Evolutionary conservation across 75 land plant species (phyloP), one percentile per base, ranked within the genome.

Genomic region (Selaginella tamariscina): DNA sequence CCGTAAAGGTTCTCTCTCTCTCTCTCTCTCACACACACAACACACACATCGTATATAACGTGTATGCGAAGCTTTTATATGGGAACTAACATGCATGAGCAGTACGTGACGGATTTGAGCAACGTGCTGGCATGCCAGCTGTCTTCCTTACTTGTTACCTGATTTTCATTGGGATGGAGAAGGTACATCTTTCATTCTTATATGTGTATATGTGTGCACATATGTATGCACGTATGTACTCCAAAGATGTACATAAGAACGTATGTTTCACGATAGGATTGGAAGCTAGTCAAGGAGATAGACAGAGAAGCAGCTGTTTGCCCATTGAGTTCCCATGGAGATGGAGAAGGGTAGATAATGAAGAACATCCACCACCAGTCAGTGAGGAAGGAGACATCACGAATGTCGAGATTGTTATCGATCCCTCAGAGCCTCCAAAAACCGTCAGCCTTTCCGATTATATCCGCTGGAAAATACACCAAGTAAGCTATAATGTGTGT

Each of bases 1-100:
- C 72, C 82, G 84, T 44, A 73, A 77, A 82, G 83, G 93, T 88
- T 76, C 59, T 1, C 26, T n/a, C 2, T 27, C 30, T 31, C 56
- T 31, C 18, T 70, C 49, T 5, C 11, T 39, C 15, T 39, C 49
- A n/a, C n/a, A n/a, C n/a, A n/a, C n/a, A n/a, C n/a, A n/a, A n/a
- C n/a, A n/a, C n/a, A n/a, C n/a, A n/a, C n/a, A n/a, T n/a, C n/a
- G n/a, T n/a, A n/a, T n/a, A n/a, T n/a, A n/a, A n/a, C n/a, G n/a
- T 39, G 49, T 39, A 39, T 39, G 49, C 49, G 49, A 39, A 39
- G 49, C 49, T 39, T 39, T 39, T 39, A 15, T 15, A 39, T 39
- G 5, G 11, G 49, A 5, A 15, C 5, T 39, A 15, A 15, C 15
- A 5, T 39, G 49, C 49, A 39, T 15, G 49, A 39, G 49, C 49